phyloP scores from a whole-genome alignment of 805 yeast genomes.

The Metschnikowia lachancei region DNA sequence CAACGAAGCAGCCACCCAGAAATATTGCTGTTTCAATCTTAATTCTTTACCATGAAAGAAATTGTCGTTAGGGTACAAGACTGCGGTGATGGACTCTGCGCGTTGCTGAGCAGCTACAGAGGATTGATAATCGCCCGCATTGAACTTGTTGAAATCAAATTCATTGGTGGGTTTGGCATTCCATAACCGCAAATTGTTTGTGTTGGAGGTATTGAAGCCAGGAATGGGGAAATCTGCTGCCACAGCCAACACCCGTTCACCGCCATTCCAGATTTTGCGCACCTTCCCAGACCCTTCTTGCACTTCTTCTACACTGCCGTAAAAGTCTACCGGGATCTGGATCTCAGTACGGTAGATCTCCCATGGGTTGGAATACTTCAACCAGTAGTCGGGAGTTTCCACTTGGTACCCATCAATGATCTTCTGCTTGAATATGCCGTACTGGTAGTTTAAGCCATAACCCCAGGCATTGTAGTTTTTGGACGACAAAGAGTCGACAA shows the following conservation, averaged over 20 bases:
- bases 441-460: slow-evolving; percentile 87
- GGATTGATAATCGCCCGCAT: slow-evolving; percentile 83
- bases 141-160: slow-evolving; percentile 87
- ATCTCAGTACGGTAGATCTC: slow-evolving; percentile 85
- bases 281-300: slow-evolving; percentile 54
- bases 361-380: slow-evolving; percentile 88
- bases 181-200: slow-evolving; percentile 90
- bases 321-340: slow-evolving; percentile 85
- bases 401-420: slow-evolving; percentile 92
- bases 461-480: slow-evolving; percentile 95
- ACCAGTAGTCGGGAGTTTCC: slow-evolving; percentile 93
- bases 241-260: slow-evolving; percentile 84
- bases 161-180: slow-evolving; percentile 85
- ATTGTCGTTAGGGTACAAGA: slow-evolving; percentile 90
- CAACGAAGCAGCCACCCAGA: slow-evolving; percentile 94
- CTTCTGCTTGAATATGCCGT: slow-evolving; percentile 88
- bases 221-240: slow-evolving; percentile 94
- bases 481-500: slow-evolving; percentile 82
- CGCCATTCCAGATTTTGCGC: slow-evolving; percentile 76
- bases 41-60: slow-evolving; percentile 88
- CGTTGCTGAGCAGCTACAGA: slow-evolving; percentile 82
- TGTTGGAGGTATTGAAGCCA: slow-evolving; percentile 77
- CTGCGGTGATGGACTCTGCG: slow-evolving; percentile 91
- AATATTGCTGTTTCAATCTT: slow-evolving; percentile 91
- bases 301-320: slow-evolving; percentile 69